Evolutionary conservation across 2,329 filamentous ascomycete genomes (phyloP).

Genomic region (Venturia oleaginea): DNA sequence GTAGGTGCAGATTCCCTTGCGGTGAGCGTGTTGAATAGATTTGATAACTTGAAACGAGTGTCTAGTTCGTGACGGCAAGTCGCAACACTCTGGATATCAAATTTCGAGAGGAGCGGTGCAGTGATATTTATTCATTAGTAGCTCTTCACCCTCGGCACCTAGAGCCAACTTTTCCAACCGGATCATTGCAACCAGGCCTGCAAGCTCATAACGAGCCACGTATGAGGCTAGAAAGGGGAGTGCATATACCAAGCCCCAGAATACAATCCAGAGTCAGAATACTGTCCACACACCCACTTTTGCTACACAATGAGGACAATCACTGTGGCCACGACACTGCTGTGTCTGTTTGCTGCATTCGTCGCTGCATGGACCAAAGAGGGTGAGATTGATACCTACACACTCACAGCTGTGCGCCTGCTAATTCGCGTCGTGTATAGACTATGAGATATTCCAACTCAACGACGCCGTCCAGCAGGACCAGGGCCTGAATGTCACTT

Average conservation of each 20-base stretch:
- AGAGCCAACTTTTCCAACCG: not conserved
- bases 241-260: not conserved
- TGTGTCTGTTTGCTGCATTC: slow-evolving; percentile 58
- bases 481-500: slow-evolving; percentile 72
- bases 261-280: not conserved
- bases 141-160: not conserved
- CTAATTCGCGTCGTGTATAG: slow-evolving; percentile 36
- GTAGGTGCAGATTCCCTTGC: slow-evolving; percentile 4
- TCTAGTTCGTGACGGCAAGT: no score
- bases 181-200: not conserved
- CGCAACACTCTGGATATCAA: no score
- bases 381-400: slow-evolving; percentile 44
- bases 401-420: not conserved
- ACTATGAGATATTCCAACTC: slow-evolving; percentile 96
- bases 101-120: not conserved
- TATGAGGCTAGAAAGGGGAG: not conserved
- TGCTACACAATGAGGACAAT: slow-evolving; percentile 60
- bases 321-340: slow-evolving; percentile 53
- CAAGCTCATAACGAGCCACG: not conserved
- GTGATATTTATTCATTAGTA: no score
- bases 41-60: no score
- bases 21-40: not conserved
- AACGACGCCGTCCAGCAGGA: slow-evolving; percentile 71
- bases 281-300: not conserved
- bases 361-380: slow-evolving; percentile 78